Evolutionary conservation across 805 yeast species (phyloP).

Genomic region (Nakazawaea anatomiae): DNA sequence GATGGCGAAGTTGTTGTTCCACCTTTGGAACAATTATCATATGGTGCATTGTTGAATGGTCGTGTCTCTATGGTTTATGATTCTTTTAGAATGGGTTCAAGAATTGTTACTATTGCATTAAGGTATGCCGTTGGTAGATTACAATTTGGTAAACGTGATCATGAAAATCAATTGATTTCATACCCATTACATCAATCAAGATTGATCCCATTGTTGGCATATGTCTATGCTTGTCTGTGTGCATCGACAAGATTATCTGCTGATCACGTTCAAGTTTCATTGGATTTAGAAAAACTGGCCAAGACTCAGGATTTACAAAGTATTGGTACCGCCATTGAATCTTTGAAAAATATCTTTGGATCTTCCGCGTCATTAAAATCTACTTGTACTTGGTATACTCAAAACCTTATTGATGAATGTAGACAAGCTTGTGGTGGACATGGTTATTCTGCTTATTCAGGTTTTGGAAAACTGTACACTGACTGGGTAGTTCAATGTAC

Average conservation of each 20-base stretch:
- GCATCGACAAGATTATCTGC: constrained; percentile 58
- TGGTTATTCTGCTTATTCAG: constrained; percentile 91
- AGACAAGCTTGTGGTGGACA: constrained; percentile 96
- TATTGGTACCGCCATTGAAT: constrained; percentile 43
- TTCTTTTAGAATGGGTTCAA: constrained; percentile 73
- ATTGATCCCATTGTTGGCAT: constrained; percentile 77
- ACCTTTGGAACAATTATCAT: constrained; percentile 83
- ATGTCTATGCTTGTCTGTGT: constrained; percentile 69
- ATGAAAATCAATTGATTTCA: constrained; percentile 61
- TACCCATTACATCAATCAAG: constrained; percentile 89
- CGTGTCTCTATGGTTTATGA: constrained; percentile 88
- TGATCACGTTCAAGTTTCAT: constrained; percentile 44
- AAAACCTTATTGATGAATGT: constrained; percentile 77
- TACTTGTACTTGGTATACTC: constrained; percentile 81
- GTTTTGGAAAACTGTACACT: constrained; percentile 79
- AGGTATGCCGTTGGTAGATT: constrained; percentile 88
- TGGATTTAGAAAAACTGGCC: constrained; percentile 48
- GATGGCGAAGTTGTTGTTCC: constrained; percentile 71
- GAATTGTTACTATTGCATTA: constrained; percentile 77
- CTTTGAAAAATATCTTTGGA: constrained; percentile 72
- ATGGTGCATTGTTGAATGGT: constrained; percentile 83
- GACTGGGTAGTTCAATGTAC: constrained; percentile 99
- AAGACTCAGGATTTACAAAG: constrained; percentile 39
- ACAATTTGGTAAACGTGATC: constrained; percentile 57
- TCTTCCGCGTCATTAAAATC: constrained; percentile 87